A percentile compares a stretch with the other conserved stretches of the same genome.
Evolutionary conservation across 805 yeast species (phyloP).

Genomic region (Hanseniaspora mollemarum): DNA sequence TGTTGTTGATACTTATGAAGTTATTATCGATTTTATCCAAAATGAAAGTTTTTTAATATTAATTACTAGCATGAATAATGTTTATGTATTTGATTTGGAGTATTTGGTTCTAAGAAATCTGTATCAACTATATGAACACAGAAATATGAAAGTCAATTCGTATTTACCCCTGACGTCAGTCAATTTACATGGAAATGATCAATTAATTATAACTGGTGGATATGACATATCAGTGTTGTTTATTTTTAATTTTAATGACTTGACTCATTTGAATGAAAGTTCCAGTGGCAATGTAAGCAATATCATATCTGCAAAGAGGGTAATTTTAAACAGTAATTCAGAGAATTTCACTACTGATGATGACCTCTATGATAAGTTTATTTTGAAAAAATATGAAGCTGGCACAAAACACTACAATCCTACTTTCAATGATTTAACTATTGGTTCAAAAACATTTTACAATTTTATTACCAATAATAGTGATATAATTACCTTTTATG

Average conservation of each 20-base stretch:
- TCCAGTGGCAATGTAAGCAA: neutral
- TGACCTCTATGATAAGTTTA: conserved; percentile 13
- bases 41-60: neutral
- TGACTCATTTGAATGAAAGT: neutral
- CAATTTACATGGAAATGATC: neutral
- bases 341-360: neutral
- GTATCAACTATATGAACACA: conserved; percentile 3
- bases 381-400: neutral
- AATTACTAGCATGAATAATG: conserved; percentile 3
- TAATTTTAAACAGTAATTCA: neutral
- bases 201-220: conserved; percentile 11
- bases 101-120: neutral
- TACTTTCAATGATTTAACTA: neutral
- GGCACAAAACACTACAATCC: neutral
- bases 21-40: neutral
- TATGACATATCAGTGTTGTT: conserved; percentile 1
- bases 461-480: neutral
- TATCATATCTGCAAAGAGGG: neutral
- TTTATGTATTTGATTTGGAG: conserved; percentile 5
- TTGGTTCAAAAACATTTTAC: neutral
- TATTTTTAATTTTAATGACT: conserved; percentile 1
- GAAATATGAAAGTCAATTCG: neutral
- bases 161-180: neutral
- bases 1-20: neutral
- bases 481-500: neutral